phyloP scores from a whole-genome alignment of 75 land plant genomes.

The Adiantum capillusveneris region DNA sequence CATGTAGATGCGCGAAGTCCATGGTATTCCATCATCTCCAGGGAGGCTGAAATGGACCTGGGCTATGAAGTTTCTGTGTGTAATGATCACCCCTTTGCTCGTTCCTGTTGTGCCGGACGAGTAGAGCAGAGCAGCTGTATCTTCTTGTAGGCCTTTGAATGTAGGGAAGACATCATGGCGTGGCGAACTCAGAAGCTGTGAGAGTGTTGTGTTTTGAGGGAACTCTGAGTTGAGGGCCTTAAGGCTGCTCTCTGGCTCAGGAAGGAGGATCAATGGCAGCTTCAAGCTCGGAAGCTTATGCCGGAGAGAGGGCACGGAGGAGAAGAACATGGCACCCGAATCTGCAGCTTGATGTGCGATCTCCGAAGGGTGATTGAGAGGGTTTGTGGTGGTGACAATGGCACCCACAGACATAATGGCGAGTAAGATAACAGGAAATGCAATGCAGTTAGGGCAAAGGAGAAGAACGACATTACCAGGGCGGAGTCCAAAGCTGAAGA shows the following conservation, averaged over 20 bases:
- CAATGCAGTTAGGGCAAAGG: constrained; percentile 28
- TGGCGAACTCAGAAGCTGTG: neutral
- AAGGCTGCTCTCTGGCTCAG: neutral
- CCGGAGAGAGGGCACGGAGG: constrained; percentile 14
- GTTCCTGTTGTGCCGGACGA: constrained; percentile 84
- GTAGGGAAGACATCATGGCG: constrained; percentile 3
- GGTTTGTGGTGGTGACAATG: constrained; percentile 34
- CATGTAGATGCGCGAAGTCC: constrained; percentile 27
- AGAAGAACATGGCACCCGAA: constrained; percentile 15
- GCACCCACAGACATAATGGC: constrained; percentile 41
- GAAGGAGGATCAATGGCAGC: constrained; percentile 8
- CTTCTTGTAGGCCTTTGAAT: constrained; percentile 27
- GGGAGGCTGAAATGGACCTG: constrained; percentile 29
- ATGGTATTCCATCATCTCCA: neutral
- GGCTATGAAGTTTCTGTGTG: constrained; percentile 72
- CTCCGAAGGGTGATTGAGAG: constrained; percentile 28
- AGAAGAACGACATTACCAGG: constrained; percentile 37
- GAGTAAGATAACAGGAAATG: constrained; percentile 27
- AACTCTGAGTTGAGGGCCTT: neutral
- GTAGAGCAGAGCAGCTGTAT: constrained; percentile 54
- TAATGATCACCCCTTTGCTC: constrained; percentile 71
- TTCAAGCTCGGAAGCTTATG: constrained; percentile 13
- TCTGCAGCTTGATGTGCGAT: constrained; percentile 22
- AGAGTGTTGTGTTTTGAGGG: neutral
- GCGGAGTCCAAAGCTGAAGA: constrained; percentile 20